Conservation (phyloP, 2,329 filamentous ascomycete species). For the Phyllosticta citrichinensis region DNA sequence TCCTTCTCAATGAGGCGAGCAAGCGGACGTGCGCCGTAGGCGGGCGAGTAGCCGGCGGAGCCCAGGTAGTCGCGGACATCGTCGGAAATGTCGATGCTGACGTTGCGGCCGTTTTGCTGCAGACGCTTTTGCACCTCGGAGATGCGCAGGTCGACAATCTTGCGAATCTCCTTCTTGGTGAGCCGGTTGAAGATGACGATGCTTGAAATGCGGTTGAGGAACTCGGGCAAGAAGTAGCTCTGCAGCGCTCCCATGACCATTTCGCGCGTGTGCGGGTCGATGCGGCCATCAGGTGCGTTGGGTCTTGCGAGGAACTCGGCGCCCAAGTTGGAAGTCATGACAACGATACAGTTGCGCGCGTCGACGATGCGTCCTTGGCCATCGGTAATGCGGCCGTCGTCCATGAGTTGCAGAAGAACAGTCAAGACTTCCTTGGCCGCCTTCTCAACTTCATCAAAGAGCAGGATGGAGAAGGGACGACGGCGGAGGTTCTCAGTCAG, state of each 20-base stretch:
- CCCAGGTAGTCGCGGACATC: conserved; percentile 92
- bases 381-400: conserved; percentile 96
- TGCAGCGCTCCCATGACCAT: conserved; percentile 84
- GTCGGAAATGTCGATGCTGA: conserved; percentile 69
- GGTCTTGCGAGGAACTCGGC: conserved; percentile 85
- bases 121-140: conserved; percentile 85
- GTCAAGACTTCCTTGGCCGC: conserved; percentile 96
- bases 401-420: conserved; percentile 97
- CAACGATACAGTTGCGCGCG: conserved; percentile 95
- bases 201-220: conserved; percentile 94
- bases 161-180: conserved; percentile 78
- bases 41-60: conserved; percentile 83
- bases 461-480: conserved; percentile 91
- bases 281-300: conserved; percentile 66
- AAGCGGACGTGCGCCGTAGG: conserved; percentile 85
- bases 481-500: conserved; percentile 89
- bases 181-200: conserved; percentile 98
- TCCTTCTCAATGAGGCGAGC: conserved; percentile 92
- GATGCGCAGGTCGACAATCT: conserved; percentile 87
- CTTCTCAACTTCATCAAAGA: conserved; percentile 98
- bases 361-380: conserved; percentile 93
- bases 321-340: conserved; percentile 97
- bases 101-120: conserved; percentile 72
- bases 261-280: conserved; percentile 76
- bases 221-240: conserved; percentile 96